phyloP scores from a whole-genome alignment of 106 monocot genomes.

The Vanilla planifolia region DNA sequence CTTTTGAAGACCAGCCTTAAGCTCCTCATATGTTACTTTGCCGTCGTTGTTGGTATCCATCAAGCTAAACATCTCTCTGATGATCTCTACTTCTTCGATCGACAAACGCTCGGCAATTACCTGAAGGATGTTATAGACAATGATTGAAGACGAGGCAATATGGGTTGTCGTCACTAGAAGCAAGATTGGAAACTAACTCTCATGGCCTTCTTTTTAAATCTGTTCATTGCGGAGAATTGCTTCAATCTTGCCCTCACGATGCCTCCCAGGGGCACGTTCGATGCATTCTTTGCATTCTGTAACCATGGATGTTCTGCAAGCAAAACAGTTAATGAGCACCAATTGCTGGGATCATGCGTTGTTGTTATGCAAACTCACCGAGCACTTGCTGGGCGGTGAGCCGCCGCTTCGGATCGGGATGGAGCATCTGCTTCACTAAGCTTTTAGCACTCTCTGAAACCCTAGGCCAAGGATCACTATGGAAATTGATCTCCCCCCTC shows the following conservation, averaged over 20 bases:
- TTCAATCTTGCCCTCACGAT: conserved; percentile 65
- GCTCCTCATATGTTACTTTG: conserved; percentile 62
- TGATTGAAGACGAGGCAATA: too few relatives aligned
- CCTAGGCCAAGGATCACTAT: conserved; percentile 9
- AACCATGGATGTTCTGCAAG: conserved; percentile 65
- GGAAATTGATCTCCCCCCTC: background rate
- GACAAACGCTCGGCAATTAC: conserved; percentile 72
- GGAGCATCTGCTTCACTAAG: conserved; percentile 4
- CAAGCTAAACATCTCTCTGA: conserved; percentile 57
- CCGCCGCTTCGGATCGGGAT: background rate
- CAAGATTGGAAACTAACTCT: conserved; percentile 55
- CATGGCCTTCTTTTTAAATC: conserved; percentile 76
- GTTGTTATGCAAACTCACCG: conserved; percentile 1
- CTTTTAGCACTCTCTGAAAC: conserved; percentile 7
- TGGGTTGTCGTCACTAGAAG: too few relatives aligned
- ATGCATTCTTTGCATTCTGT: conserved; percentile 39
- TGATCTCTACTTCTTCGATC: conserved; percentile 60
- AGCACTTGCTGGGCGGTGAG: conserved; percentile 7
- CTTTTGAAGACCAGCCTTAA: conserved; percentile 62
- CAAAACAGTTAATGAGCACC: too few relatives aligned
- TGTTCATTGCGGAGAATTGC: conserved; percentile 74
- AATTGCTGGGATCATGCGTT: too few relatives aligned
- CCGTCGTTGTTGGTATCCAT: conserved; percentile 69
- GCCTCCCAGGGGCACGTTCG: conserved; percentile 64
- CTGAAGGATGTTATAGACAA: conserved; percentile 13